phyloP scores from a whole-genome alignment of 2,329 filamentous ascomycete genomes.

The Lecanoromycetidae sp. region DNA sequence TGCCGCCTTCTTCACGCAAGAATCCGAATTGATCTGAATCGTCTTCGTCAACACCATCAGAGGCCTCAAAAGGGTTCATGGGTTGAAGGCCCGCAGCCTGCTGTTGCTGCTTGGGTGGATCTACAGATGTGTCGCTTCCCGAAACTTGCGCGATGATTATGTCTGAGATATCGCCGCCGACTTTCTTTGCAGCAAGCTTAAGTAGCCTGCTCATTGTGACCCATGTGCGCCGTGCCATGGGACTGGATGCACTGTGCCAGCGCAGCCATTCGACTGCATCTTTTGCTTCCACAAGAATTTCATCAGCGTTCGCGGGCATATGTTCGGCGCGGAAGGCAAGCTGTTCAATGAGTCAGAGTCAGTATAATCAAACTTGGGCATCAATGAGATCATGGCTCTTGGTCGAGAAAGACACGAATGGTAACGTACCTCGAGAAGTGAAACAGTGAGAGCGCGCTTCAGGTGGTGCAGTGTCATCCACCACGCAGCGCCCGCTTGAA shows the following conservation, averaged over 20 bases:
- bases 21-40: constrained; percentile 12
- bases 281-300: constrained; percentile 28
- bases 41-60: too few relatives aligned
- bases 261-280: constrained; percentile 34
- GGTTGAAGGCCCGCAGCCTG: too few relatives aligned
- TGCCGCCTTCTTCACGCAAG: not conserved
- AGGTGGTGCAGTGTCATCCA: constrained; percentile 35
- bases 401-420: too few relatives aligned
- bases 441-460: constrained; percentile 33
- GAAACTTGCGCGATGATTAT: not conserved
- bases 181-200: constrained; percentile 4
- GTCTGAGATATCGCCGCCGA: constrained; percentile 13
- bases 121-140: not conserved
- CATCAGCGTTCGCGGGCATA: constrained; percentile 29
- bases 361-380: too few relatives aligned
- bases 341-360: too few relatives aligned
- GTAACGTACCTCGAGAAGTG: too few relatives aligned
- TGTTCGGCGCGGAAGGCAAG: constrained; percentile 34
- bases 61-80: too few relatives aligned
- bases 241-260: constrained; percentile 28
- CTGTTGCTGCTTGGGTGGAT: too few relatives aligned
- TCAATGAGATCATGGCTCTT: too few relatives aligned
- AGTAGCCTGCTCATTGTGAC: constrained; percentile 9
- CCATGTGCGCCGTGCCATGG: constrained; percentile 32
- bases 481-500: constrained; percentile 33